These are phyloP conservation scores for Lichtheimia corymbifera DNA, from an alignment of 371 early-diverging fungal species.

Conservation along the genomic window DNA sequence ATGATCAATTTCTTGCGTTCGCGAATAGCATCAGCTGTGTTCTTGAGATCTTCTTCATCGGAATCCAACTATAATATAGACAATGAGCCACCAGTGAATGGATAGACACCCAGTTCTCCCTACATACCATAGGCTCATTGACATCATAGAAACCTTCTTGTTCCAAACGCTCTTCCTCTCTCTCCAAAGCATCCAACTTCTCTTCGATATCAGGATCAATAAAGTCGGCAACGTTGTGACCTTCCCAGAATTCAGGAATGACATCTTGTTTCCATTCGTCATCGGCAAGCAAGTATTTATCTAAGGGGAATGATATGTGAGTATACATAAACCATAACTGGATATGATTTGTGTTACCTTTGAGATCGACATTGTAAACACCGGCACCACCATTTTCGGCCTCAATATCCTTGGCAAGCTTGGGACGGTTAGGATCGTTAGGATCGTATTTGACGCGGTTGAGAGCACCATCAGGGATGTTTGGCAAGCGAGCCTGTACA, in stretches of 20 bases:
- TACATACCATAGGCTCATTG: constrained; percentile 66
- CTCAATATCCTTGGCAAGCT: constrained; percentile 91
- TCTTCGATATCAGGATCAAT: constrained; percentile 98
- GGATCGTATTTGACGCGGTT: constrained; percentile 74
- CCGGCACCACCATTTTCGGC: constrained; percentile 92
- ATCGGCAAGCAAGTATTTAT: constrained; percentile 79
- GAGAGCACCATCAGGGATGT: constrained; percentile 80
- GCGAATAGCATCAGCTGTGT: constrained; percentile 81
- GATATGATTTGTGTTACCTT: constrained; percentile 48
- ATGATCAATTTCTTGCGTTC: constrained; percentile 85
- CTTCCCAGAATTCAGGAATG: constrained; percentile 99
- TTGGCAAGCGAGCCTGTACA: constrained; percentile 67
- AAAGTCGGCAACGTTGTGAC: constrained; percentile 99
- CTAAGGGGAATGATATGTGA: constrained; percentile 13
- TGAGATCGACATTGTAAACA: constrained; percentile 92
- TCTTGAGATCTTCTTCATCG: constrained; percentile 77
- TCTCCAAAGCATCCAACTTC: constrained; percentile 93
- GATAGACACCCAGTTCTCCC: background rate
- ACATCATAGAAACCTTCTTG: constrained; percentile 93
- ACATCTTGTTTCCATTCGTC: constrained; percentile 98
- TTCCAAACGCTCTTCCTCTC: constrained; percentile 93
- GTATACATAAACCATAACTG: background rate
- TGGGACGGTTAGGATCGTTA: constrained; percentile 82
- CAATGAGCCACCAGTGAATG: background rate
- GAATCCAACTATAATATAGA: constrained; percentile 39